phyloP scores from a whole-genome alignment of 345 rosid genomes.

The Hibiscus syriacus region DNA sequence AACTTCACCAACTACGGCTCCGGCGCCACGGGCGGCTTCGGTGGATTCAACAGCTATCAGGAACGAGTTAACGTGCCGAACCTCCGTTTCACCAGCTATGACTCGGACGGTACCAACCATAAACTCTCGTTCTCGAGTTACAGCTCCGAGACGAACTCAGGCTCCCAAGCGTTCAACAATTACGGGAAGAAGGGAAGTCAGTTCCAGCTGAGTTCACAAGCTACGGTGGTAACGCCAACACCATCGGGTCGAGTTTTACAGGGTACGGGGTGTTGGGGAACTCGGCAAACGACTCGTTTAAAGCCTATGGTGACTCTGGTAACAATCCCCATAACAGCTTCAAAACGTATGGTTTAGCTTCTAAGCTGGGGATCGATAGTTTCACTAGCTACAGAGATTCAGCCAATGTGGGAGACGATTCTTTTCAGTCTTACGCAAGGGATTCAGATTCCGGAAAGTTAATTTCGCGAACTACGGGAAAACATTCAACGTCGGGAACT shows the following conservation, averaged over 20 bases:
- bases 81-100: conserved; percentile 39
- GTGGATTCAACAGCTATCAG: conserved; percentile 42
- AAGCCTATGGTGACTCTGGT: conserved; percentile 41
- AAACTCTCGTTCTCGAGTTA: conserved; percentile 42
- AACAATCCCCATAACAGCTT: conserved; percentile 49
- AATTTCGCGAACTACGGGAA: conserved; percentile 43
- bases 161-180: conserved; percentile 35
- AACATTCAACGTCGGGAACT: conserved; percentile 39
- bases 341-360: conserved; percentile 33
- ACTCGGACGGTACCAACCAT: conserved; percentile 30
- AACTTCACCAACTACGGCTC: conserved; percentile 57
- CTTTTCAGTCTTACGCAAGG: conserved; percentile 47
- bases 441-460: conserved; percentile 30
- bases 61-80: conserved; percentile 45
- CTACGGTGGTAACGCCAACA: conserved; percentile 42
- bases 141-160: conserved; percentile 36
- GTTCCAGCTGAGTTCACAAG: conserved; percentile 36
- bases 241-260: conserved; percentile 40
- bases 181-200: conserved; percentile 49
- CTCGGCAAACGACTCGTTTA: conserved; percentile 42
- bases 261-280: conserved; percentile 47
- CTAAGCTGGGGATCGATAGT: conserved; percentile 19
- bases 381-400: conserved; percentile 37
- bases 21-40: conserved; percentile 44
- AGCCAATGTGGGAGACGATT: conserved; percentile 38